phyloP scores from a whole-genome alignment of 192 early-diverging fungal species.

The Linnemannia exigua region DNA sequence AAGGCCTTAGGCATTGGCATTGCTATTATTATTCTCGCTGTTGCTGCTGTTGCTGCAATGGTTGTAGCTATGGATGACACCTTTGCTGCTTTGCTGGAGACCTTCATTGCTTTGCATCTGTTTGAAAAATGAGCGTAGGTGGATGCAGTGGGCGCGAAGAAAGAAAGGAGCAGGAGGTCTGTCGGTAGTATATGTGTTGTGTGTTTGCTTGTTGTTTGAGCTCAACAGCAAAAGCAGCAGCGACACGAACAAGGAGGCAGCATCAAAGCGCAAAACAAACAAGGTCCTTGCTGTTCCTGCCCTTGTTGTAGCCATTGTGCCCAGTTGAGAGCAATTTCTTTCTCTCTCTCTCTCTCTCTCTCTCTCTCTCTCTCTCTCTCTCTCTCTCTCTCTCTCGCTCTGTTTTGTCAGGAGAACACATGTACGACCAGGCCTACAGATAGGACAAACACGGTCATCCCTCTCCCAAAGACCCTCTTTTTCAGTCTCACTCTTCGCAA shows the following conservation, averaged over 20 bases:
- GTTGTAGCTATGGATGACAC: background rate
- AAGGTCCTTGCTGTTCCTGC: too few relatives aligned
- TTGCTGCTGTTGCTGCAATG: background rate
- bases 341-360: too few relatives aligned
- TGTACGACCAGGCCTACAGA: background rate
- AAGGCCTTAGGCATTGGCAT: background rate
- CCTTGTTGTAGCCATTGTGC: background rate
- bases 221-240: background rate
- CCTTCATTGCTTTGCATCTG: background rate
- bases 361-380: too few relatives aligned
- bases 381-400: too few relatives aligned
- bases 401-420: too few relatives aligned
- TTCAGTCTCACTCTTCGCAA: background rate
- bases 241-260: background rate
- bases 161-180: background rate
- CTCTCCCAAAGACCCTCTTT: background rate
- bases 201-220: background rate
- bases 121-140: background rate
- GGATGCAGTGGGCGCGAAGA: background rate
- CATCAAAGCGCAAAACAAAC: background rate
- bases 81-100: background rate
- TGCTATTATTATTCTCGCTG: background rate
- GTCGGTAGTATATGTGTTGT: background rate
- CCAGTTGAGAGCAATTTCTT: background rate
- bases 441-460: background rate